Evolutionary conservation across 2,329 filamentous ascomycete species (phyloP).

Genomic region (Fusarium camptoceras): DNA sequence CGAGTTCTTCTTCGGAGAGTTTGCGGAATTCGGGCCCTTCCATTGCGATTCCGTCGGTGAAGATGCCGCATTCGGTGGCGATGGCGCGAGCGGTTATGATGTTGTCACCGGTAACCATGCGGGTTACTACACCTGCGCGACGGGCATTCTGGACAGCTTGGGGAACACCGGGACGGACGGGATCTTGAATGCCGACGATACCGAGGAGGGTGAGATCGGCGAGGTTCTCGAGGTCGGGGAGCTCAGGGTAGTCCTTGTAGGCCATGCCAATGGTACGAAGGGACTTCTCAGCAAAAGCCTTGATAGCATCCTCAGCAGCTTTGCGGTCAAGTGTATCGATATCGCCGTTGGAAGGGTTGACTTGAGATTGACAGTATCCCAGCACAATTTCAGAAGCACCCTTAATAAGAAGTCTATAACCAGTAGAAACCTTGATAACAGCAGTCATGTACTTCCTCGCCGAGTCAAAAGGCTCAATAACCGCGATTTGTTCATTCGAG

Average conservation of each 20-base stretch:
- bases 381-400: conserved; percentile 74
- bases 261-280: conserved; percentile 86
- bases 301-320: conserved; percentile 72
- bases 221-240: conserved; percentile 66
- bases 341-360: conserved; percentile 59
- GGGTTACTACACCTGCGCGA: conserved; percentile 80
- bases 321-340: conserved; percentile 61
- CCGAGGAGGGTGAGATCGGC: conserved; percentile 71
- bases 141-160: conserved; percentile 80
- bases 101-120: conserved; percentile 90
- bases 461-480: conserved; percentile 81
- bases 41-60: conserved; percentile 77
- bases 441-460: conserved; percentile 78
- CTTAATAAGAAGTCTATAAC: conserved; percentile 70
- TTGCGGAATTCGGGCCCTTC: conserved; percentile 84
- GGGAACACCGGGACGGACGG: conserved; percentile 77
- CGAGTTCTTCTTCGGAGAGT: conserved; percentile 72
- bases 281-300: conserved; percentile 81
- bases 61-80: conserved; percentile 81
- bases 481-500: conserved; percentile 68
- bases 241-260: conserved; percentile 80
- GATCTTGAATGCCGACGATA: conserved; percentile 82
- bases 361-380: conserved; percentile 61
- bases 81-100: conserved; percentile 82
- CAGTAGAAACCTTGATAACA: conserved; percentile 64